Evolutionary conservation across 768 basidiomycete species (phyloP).

Genomic region (Melanogaster broomeanus): DNA sequence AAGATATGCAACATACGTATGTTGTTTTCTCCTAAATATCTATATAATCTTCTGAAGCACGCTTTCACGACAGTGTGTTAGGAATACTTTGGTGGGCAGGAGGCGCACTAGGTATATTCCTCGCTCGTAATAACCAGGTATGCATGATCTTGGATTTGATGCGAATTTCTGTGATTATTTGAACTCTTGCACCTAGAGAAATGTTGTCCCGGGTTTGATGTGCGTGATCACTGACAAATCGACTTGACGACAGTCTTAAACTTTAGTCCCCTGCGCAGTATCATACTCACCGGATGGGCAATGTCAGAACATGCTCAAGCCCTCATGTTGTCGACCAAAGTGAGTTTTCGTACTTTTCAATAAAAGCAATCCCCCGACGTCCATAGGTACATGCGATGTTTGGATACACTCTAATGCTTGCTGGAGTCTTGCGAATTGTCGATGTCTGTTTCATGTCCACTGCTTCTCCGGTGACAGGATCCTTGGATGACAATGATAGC

Average conservation of each 20-base stretch:
- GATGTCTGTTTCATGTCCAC: constrained; percentile 80
- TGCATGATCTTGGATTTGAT: constrained; percentile 12
- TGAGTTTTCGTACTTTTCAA: constrained; percentile 24
- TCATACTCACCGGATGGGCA: constrained; percentile 91
- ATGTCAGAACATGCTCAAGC: constrained; percentile 91
- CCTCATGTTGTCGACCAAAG: constrained; percentile 81
- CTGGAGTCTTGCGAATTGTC: constrained; percentile 75
- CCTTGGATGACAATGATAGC: constrained; percentile 53
- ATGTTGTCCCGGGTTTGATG: constrained; percentile 82
- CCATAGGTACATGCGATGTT: constrained; percentile 78
- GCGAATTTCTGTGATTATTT: neutral
- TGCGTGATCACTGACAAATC: constrained; percentile 35
- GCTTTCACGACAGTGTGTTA: constrained; percentile 49
- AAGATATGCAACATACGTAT: constrained; percentile 94
- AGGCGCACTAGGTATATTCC: constrained; percentile 83
- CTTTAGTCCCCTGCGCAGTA: constrained; percentile 42
- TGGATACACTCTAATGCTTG: constrained; percentile 83
- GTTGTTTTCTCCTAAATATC: constrained; percentile 27
- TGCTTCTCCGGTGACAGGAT: constrained; percentile 27
- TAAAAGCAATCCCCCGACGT: no score
- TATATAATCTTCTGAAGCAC: constrained; percentile 2
- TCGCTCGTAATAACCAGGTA: constrained; percentile 77
- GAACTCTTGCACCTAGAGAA: constrained; percentile 47
- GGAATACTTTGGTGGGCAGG: constrained; percentile 77
- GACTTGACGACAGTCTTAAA: neutral